These are phyloP conservation scores for Pseudofabraea citricarpa DNA, from an alignment of 2,329 filamentous ascomycete species.

Conservation along the genomic window DNA sequence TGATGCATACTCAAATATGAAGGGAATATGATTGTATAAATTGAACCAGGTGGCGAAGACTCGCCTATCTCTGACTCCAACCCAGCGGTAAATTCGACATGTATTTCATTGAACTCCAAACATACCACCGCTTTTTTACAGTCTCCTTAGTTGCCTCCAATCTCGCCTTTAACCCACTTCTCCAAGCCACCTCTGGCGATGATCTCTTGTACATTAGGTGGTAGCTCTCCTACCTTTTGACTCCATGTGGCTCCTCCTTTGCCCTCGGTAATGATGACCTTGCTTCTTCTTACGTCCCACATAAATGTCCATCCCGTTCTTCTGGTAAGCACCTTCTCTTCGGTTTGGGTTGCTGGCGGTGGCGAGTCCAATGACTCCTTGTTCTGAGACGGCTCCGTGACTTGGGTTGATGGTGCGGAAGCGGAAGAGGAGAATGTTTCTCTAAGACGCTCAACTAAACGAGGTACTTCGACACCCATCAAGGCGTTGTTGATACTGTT, in stretches of 20 bases:
- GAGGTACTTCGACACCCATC: conserved; percentile 65
- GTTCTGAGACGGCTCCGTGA: conserved; percentile 48
- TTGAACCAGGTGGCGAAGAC: no score
- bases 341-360: conserved; percentile 34
- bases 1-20: no score
- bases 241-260: conserved; percentile 64
- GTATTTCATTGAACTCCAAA: no score
- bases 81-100: no score
- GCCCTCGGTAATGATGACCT: conserved; percentile 67
- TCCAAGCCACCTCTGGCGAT: conserved; percentile 74
- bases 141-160: conserved; percentile 8
- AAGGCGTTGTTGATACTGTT: conserved; percentile 79
- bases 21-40: no score
- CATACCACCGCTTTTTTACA: no score
- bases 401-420: conserved; percentile 31
- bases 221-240: conserved; percentile 77
- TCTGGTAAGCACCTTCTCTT: conserved; percentile 55
- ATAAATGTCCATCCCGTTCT: conserved; percentile 78
- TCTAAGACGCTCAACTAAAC: conserved; percentile 60
- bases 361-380: conserved; percentile 45
- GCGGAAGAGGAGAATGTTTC: conserved; percentile 45
- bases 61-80: no score
- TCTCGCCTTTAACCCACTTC: conserved; percentile 59
- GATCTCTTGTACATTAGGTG: conserved; percentile 82
- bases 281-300: conserved; percentile 74